A percentile compares a stretch with the other conserved stretches of the same genome.
Conservation (phyloP, 306 rosid genomes). For the Herpetospermum pedunculosum region DNA sequence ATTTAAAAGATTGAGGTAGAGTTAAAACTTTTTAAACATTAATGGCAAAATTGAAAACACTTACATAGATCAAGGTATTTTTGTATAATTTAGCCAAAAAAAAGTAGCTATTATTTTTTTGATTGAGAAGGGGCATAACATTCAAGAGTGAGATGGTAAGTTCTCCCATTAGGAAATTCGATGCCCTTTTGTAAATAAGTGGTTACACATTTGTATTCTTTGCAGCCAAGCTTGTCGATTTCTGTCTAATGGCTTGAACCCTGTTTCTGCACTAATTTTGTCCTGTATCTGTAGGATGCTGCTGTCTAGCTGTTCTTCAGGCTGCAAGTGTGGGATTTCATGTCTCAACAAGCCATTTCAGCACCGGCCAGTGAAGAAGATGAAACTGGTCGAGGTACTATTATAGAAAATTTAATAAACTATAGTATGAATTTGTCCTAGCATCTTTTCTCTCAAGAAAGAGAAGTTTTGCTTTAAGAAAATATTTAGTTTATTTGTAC, state of each 20-base stretch:
- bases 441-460: not conserved
- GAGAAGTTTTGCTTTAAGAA: not conserved
- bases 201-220: not conserved
- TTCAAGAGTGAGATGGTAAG: not conserved
- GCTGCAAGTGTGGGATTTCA: constrained; percentile 71
- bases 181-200: not conserved
- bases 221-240: not conserved
- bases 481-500: not conserved
- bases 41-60: not conserved
- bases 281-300: constrained; percentile 51
- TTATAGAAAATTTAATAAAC: not conserved
- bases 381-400: constrained; percentile 78
- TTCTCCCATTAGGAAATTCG: not conserved
- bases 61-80: not conserved
- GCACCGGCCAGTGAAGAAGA: constrained; percentile 59
- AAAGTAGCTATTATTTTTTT: not conserved
- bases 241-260: not conserved
- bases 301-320: constrained; percentile 84
- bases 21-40: not conserved
- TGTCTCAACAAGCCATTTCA: constrained; percentile 93
- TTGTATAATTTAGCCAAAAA: not conserved
- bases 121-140: not conserved
- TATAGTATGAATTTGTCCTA: not conserved
- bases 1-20: not conserved
- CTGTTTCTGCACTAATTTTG: not conserved